Conservation (phyloP, 306 rosid species). For the Vachellia collinsii region DNA sequence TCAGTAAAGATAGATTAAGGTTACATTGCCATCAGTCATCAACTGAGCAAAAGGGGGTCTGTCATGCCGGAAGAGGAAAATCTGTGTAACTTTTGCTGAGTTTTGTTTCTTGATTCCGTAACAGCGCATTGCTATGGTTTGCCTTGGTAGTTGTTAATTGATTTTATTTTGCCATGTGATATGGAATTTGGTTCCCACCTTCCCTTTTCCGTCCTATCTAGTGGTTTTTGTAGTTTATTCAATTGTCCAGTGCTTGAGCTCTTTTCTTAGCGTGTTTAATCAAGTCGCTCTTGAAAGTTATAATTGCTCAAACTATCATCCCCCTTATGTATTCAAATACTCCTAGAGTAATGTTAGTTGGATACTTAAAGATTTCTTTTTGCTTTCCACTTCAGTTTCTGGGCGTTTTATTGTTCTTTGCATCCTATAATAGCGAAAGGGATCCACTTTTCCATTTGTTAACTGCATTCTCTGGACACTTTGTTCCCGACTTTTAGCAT, state of each 20-base stretch:
- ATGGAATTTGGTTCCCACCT: constrained; percentile 43
- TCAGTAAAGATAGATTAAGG: constrained; percentile 89
- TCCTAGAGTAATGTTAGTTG: constrained; percentile 37
- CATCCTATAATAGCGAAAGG: neutral
- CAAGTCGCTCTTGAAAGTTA: constrained; percentile 47
- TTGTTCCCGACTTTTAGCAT: neutral
- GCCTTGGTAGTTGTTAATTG: constrained; percentile 34
- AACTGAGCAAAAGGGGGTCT: constrained; percentile 38
- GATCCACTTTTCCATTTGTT: neutral
- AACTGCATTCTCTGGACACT: neutral
- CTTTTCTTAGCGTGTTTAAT: constrained; percentile 29
- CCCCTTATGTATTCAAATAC: constrained; percentile 36
- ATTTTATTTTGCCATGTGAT: constrained; percentile 39
- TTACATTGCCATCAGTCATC: constrained; percentile 35
- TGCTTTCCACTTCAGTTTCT: constrained; percentile 13
- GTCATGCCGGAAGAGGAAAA: constrained; percentile 40
- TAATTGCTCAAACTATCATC: constrained; percentile 42
- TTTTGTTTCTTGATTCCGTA: constrained; percentile 46
- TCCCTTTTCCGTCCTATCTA: constrained; percentile 9
- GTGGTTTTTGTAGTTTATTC: constrained; percentile 21
- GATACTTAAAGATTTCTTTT: constrained; percentile 30
- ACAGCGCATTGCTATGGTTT: constrained; percentile 39
- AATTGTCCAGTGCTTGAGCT: constrained; percentile 40
- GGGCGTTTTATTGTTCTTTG: neutral
- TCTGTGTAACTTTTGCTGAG: constrained; percentile 42